Conservation (phyloP, 148 eudicot genomes). For the Dysphania ambrosioides region DNA sequence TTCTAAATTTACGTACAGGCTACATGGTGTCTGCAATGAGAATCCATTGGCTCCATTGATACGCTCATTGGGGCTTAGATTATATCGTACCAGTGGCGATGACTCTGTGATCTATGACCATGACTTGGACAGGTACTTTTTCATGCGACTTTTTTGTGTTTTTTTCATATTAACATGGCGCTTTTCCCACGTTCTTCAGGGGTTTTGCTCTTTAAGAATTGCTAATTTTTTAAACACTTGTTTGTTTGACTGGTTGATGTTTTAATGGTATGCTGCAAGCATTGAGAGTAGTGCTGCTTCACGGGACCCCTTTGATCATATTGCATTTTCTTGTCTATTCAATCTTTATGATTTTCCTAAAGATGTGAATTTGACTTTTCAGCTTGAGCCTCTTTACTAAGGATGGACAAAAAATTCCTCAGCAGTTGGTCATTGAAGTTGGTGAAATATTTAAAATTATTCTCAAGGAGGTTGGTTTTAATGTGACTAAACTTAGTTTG, state of each 20-base stretch:
- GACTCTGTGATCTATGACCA: constrained; percentile 95
- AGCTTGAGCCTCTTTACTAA: constrained; percentile 72
- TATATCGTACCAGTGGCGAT: constrained; percentile 98
- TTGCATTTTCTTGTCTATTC: constrained; percentile 14
- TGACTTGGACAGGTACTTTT: constrained; percentile 86
- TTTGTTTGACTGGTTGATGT: background rate
- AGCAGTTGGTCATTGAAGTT: constrained; percentile 75
- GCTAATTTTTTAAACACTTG: background rate
- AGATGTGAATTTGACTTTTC: constrained; percentile 32
- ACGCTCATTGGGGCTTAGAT: constrained; percentile 72
- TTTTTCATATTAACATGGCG: background rate
- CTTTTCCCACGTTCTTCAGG: background rate
- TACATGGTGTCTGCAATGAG: constrained; percentile 97
- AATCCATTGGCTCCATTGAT: constrained; percentile 97
- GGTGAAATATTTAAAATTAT: constrained; percentile 75
- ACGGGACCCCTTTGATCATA: background rate
- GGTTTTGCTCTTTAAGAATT: background rate
- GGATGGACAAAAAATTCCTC: constrained; percentile 80
- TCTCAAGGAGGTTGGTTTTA: constrained; percentile 62
- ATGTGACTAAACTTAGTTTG: background rate
- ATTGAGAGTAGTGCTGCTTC: constrained; percentile 4
- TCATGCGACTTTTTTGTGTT: background rate
- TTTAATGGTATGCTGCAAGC: background rate
- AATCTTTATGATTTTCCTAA: constrained; percentile 22
- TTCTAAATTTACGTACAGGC: constrained; percentile 43